Conservation (phyloP, 441 rosid species). For the Syzygium malaccense region DNA sequence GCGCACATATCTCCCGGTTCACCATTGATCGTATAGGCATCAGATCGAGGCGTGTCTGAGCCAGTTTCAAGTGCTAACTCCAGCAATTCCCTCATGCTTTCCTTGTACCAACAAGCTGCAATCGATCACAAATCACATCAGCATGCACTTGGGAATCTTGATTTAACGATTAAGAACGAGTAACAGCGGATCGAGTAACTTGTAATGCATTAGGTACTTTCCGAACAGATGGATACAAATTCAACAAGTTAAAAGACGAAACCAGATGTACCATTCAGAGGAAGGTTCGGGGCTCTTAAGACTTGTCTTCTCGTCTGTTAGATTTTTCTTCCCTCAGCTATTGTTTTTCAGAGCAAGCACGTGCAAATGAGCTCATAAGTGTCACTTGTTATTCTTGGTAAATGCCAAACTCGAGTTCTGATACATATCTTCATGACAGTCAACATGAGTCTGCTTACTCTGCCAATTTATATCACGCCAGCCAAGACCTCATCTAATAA, state of each 20-base stretch:
- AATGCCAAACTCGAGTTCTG: neutral
- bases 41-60: constrained; percentile 26
- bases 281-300: neutral
- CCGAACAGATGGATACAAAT: neutral
- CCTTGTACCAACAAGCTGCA: constrained; percentile 7
- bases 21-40: constrained; percentile 41
- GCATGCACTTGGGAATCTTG: neutral
- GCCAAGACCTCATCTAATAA: neutral
- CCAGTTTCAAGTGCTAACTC: constrained; percentile 15
- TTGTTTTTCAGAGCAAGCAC: neutral
- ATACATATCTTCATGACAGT: neutral
- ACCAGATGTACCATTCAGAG: neutral
- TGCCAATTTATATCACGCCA: neutral
- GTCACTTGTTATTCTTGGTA: neutral
- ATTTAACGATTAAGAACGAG: neutral
- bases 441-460: neutral
- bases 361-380: neutral
- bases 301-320: neutral
- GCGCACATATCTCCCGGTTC: constrained; percentile 33
- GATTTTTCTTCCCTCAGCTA: neutral
- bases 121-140: neutral
- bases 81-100: constrained; percentile 1
- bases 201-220: neutral
- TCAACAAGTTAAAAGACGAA: neutral
- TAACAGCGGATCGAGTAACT: neutral